phyloP scores from a whole-genome alignment of 2,329 filamentous ascomycete genomes.

The Dryadomyces quercivorus region DNA sequence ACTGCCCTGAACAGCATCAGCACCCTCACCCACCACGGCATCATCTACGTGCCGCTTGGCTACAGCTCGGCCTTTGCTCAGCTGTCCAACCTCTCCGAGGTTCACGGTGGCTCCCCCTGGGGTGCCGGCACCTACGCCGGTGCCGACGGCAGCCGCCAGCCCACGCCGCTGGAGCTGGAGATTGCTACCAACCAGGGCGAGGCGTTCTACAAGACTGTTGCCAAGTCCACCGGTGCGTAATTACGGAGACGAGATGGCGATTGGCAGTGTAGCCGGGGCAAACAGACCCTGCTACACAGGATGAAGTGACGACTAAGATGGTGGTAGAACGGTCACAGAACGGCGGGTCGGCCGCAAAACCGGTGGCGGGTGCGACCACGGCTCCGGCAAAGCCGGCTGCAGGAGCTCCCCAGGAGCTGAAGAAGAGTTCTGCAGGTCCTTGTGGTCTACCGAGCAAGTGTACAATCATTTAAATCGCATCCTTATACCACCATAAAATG shows the following conservation, averaged over 20 bases:
- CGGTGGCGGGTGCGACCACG: background rate
- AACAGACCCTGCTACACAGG: background rate
- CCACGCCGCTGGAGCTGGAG: conserved; percentile 60
- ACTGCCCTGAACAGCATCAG: conserved; percentile 72
- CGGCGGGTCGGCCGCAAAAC: background rate
- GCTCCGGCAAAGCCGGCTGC: background rate
- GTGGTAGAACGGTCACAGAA: background rate
- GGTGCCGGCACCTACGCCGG: conserved; percentile 82
- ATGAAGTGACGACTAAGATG: background rate
- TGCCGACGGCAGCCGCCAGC: conserved; percentile 74
- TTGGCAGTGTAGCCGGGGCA: background rate
- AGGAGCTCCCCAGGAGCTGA: background rate
- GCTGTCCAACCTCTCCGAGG: conserved; percentile 60
- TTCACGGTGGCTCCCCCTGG: conserved; percentile 83
- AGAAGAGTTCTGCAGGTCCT: background rate
- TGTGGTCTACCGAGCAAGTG: conserved; percentile 3
- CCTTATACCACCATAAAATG: background rate
- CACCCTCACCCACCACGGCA: conserved; percentile 83
- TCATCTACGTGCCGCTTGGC: conserved; percentile 91
- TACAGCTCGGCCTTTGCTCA: conserved; percentile 69
- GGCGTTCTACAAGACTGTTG: conserved; percentile 65
- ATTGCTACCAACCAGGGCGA: conserved; percentile 76
- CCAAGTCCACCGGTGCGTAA: conserved; percentile 60
- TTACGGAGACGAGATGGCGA: conserved; percentile 30
- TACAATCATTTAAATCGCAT: background rate